Conservation (phyloP, 345 rosid genomes). For the Leavenworthia alabamica region DNA sequence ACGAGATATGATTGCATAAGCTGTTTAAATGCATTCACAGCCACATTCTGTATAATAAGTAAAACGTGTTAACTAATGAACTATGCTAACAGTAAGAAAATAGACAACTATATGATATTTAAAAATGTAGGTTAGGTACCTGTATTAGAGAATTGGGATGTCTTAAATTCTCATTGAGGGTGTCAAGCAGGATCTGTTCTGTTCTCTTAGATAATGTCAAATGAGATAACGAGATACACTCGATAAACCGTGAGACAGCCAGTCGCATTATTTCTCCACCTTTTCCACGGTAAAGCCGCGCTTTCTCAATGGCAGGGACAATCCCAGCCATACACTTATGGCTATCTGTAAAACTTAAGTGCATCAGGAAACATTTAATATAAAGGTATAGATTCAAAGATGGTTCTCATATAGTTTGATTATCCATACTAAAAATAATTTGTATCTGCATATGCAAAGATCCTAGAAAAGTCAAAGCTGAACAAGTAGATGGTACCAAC, state of each 20-base stretch:
- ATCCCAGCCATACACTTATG: constrained; percentile 67
- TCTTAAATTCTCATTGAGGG: constrained; percentile 77
- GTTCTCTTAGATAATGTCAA: constrained; percentile 62
- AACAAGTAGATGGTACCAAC: constrained; percentile 42
- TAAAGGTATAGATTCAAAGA: constrained; percentile 11
- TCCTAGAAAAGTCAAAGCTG: constrained; percentile 4
- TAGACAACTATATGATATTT: no score
- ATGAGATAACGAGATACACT: constrained; percentile 62
- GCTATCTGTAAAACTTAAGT: constrained; percentile 42
- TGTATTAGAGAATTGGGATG: constrained; percentile 96
- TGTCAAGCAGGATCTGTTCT: constrained; percentile 54
- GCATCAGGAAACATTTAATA: not conserved
- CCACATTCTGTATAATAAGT: constrained; percentile 51
- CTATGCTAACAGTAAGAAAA: not conserved
- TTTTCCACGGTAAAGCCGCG: constrained; percentile 95
- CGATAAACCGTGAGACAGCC: constrained; percentile 89
- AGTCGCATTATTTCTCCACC: constrained; percentile 99
- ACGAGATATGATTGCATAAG: constrained; percentile 52
- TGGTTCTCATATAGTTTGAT: not conserved
- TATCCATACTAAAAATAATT: constrained; percentile 7
- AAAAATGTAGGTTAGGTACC: no score
- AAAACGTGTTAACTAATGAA: constrained; percentile 12
- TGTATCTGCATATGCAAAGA: not conserved
- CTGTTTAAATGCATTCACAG: constrained; percentile 68
- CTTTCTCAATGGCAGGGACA: constrained; percentile 88